Evolutionary conservation across 345 rosid genomes (phyloP).

Genomic region (Eucalyptus caleyi): DNA sequence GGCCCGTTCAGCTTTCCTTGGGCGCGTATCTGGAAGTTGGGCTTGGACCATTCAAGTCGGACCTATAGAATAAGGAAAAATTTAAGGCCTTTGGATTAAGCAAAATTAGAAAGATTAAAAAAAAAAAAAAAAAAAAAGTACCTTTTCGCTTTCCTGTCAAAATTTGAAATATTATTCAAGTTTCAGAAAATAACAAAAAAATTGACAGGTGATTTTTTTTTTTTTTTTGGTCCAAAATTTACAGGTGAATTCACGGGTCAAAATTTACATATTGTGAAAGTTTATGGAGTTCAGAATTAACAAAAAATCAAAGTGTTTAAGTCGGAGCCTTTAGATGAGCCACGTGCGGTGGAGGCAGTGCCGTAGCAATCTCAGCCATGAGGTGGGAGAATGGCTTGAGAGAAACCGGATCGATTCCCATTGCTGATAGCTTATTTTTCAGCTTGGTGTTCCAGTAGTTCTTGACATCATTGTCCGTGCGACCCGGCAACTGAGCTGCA

Average conservation of each 20-base stretch:
- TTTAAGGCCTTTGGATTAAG: neutral
- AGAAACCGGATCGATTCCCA: conserved; percentile 93
- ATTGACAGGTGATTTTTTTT: neutral
- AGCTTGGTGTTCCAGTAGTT: conserved; percentile 96
- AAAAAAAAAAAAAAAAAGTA: too few species aligned
- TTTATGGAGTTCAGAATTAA: neutral
- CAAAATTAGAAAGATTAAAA: neutral
- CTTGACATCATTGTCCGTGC: conserved; percentile 92
- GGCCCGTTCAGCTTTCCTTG: neutral
- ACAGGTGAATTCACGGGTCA: neutral
- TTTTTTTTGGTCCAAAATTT: neutral
- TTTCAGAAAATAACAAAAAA: neutral
- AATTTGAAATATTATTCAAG: neutral
- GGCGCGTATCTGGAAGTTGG: neutral
- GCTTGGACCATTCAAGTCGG: neutral
- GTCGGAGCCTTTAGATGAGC: conserved; percentile 37
- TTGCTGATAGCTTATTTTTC: conserved; percentile 86
- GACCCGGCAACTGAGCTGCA: conserved; percentile 91
- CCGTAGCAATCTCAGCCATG: conserved; percentile 93
- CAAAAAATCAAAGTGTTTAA: neutral
- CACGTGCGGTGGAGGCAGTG: conserved; percentile 84
- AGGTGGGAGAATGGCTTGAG: conserved; percentile 98
- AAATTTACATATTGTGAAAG: neutral
- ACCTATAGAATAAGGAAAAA: neutral
- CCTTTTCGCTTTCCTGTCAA: too few species aligned